Conservation (phyloP, 192 early-diverging fungal genomes). For the Linnemannia zychae region DNA sequence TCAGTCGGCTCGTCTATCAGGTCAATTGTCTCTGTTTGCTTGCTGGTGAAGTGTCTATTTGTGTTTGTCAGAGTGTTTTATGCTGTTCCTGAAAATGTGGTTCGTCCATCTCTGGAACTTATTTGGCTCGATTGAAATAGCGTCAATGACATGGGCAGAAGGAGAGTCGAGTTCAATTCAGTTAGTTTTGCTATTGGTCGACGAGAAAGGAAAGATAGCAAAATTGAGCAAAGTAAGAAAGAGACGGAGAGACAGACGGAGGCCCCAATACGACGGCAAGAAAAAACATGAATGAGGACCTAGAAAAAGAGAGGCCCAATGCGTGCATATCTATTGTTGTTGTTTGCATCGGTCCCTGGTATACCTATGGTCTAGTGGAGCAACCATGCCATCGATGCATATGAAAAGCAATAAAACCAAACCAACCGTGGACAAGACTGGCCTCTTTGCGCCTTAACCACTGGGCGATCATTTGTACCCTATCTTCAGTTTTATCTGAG, state of each 20-base stretch:
- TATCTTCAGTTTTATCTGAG: background rate
- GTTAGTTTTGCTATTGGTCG: background rate
- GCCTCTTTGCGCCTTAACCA: background rate
- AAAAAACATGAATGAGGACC: background rate
- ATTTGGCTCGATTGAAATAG: background rate
- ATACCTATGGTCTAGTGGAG: background rate
- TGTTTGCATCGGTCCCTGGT: constrained; percentile 4
- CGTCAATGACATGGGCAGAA: background rate
- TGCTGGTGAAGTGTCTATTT: background rate
- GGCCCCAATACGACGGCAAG: background rate
- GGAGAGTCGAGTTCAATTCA: background rate
- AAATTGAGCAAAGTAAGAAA: background rate
- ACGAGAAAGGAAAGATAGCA: background rate
- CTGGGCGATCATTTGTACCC: background rate
- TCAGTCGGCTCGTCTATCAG: background rate
- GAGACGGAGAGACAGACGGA: background rate
- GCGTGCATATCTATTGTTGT: background rate
- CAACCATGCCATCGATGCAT: background rate
- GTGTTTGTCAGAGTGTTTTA: background rate
- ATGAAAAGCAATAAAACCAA: background rate
- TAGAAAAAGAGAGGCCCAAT: background rate
- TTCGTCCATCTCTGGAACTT: background rate
- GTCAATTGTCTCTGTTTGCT: background rate
- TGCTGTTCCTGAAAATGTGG: background rate
- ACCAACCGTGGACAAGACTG: background rate